Percentiles rank a stretch among this genome's conserved stretches.
Evolutionary conservation across 2,329 filamentous ascomycete species (phyloP).

Genomic region (Colletotrichum filicis): DNA sequence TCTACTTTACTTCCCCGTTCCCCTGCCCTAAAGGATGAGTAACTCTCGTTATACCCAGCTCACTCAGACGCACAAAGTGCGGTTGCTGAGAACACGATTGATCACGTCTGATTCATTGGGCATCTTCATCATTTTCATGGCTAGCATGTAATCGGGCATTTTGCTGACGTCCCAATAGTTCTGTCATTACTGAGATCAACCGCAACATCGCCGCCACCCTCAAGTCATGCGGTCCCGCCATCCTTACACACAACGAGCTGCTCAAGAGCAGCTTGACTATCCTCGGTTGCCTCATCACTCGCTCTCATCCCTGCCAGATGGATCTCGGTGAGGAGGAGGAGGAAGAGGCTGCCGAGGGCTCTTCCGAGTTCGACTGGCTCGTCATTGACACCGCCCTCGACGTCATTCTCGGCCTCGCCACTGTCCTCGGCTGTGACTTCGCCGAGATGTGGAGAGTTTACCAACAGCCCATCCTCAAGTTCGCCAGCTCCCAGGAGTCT

Average conservation of each 20-base stretch:
- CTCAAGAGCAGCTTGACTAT: constrained; percentile 82
- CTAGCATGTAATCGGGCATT: constrained; percentile 33
- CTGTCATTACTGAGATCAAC: constrained; percentile 94
- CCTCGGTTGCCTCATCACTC: constrained; percentile 83
- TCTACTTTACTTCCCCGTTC: constrained; percentile 25
- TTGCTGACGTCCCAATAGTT: constrained; percentile 67
- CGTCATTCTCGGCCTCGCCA: constrained; percentile 85
- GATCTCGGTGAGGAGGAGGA: constrained; percentile 88
- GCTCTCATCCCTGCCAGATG: constrained; percentile 92
- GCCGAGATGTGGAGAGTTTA: constrained; percentile 95
- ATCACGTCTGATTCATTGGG: constrained; percentile 51
- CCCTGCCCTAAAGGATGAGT: constrained; percentile 77
- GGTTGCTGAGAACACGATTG: constrained; percentile 86
- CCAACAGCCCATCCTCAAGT: constrained; percentile 90
- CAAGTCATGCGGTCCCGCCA: constrained; percentile 88
- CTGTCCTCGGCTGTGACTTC: constrained; percentile 84
- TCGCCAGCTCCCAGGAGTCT: constrained; percentile 84
- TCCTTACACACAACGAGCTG: constrained; percentile 78
- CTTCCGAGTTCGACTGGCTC: constrained; percentile 97
- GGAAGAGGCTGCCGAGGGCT: constrained; percentile 77
- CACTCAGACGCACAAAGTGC: constrained; percentile 93
- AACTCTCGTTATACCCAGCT: constrained; percentile 97
- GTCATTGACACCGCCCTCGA: constrained; percentile 95
- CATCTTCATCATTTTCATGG: constrained; percentile 26
- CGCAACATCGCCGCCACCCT: constrained; percentile 90